A percentile compares a stretch with the other conserved stretches of the same genome.
Conservation (phyloP, 1,284 basidiomycete genomes). For the Boletus semigastroideus region DNA sequence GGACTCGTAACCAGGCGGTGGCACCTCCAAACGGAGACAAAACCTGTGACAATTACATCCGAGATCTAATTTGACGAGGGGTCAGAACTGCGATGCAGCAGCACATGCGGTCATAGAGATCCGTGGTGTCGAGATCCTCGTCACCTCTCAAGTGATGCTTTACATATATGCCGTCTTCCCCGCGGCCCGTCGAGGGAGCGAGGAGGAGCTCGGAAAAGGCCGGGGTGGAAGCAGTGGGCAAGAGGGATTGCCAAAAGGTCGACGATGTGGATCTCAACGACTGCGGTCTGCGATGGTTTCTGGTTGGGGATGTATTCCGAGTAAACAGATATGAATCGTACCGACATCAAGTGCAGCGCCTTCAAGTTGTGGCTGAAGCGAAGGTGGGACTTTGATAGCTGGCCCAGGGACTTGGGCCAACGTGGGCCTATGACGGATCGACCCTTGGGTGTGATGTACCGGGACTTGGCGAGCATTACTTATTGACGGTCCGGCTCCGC, state of each 20-base stretch:
- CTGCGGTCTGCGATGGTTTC: too few species aligned
- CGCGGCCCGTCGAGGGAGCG: not conserved
- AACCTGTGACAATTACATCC: conserved; percentile 9
- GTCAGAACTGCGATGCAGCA: not conserved
- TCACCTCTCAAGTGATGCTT: not conserved
- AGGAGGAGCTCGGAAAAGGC: not conserved
- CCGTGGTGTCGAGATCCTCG: conserved; percentile 1
- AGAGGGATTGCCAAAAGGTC: not conserved
- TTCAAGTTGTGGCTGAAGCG: too few species aligned
- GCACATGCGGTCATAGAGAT: not conserved
- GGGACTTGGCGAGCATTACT: not conserved
- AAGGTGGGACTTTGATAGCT: too few species aligned
- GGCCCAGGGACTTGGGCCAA: too few species aligned
- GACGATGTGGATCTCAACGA: too few species aligned
- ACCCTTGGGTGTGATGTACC: conserved; percentile 4
- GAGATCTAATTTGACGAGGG: conserved; percentile 7
- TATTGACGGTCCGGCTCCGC: too few species aligned
- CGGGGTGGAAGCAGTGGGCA: not conserved
- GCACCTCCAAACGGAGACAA: conserved; percentile 1
- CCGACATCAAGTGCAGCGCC: too few species aligned
- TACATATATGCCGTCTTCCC: conserved; percentile 1
- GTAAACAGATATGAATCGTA: not conserved
- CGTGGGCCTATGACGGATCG: not conserved
- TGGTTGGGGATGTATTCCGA: not conserved
- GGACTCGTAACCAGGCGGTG: too few species aligned